Percentiles rank a stretch among this genome's conserved stretches.
Conservation (phyloP, 768 basidiomycete genomes). For the Bullera alba region DNA sequence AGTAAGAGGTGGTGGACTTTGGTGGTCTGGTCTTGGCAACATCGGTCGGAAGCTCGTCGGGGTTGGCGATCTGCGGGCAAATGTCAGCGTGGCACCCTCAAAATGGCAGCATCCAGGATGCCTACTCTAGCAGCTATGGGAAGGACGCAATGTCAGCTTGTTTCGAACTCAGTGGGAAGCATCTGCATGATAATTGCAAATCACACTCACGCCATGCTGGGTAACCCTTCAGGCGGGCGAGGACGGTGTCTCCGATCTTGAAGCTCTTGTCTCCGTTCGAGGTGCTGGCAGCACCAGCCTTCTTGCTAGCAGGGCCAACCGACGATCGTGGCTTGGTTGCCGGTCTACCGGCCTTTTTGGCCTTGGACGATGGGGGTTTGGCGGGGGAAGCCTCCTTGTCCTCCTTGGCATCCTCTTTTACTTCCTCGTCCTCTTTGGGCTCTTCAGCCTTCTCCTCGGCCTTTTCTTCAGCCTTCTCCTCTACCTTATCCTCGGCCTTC, state of each 20-base stretch:
- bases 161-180: not conserved
- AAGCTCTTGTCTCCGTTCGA: constrained; percentile 47
- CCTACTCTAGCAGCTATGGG: not conserved
- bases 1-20: constrained; percentile 61
- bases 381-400: no score
- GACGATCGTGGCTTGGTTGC: constrained; percentile 17
- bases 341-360: constrained; percentile 11
- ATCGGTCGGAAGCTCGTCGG: constrained; percentile 55
- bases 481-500: no score
- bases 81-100: constrained; percentile 10
- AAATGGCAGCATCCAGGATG: not conserved
- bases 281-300: constrained; percentile 12
- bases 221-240: constrained; percentile 87
- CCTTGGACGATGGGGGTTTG: constrained; percentile 8
- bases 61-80: constrained; percentile 67
- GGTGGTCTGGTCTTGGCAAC: constrained; percentile 73
- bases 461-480: no score
- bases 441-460: no score
- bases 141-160: not conserved
- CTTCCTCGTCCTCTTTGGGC: no score
- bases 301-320: constrained; percentile 7
- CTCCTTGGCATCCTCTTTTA: no score
- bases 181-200: not conserved
- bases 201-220: constrained; percentile 86
- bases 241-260: constrained; percentile 71